A percentile compares a stretch with the other conserved stretches of the same genome.
Evolutionary conservation across 371 early-diverging fungal genomes (phyloP).

Genomic region (Apophysomyces elegans): DNA sequence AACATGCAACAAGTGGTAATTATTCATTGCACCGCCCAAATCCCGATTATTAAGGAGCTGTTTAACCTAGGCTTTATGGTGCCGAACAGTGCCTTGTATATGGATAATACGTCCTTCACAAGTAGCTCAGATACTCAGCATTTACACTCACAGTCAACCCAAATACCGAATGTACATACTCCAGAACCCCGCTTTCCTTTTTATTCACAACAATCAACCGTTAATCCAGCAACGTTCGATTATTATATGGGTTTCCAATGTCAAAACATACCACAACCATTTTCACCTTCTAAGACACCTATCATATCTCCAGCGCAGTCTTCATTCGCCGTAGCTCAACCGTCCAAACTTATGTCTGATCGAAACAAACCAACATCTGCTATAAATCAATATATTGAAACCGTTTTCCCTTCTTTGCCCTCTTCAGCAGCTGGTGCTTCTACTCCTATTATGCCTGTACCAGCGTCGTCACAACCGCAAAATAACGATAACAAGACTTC

Average conservation of each 20-base stretch:
- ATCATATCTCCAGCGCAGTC: background rate
- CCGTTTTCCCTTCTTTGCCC: background rate
- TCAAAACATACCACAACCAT: background rate
- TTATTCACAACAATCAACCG: conserved; percentile 1
- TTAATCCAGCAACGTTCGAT: background rate
- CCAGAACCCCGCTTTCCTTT: background rate
- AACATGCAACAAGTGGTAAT: background rate
- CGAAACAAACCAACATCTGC: background rate
- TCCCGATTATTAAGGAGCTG: background rate
- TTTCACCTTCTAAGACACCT: background rate
- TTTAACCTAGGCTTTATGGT: background rate
- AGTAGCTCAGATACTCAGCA: background rate
- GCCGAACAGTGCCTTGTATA: background rate
- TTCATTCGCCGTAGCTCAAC: background rate
- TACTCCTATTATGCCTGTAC: conserved; percentile 9
- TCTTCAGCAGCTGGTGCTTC: background rate
- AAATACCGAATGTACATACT: background rate
- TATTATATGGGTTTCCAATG: background rate
- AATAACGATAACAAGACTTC: background rate
- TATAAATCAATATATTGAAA: background rate
- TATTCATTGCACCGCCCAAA: background rate
- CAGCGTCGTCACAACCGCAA: conserved; percentile 1
- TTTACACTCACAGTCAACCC: background rate
- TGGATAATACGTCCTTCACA: background rate
- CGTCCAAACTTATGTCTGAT: background rate